Percentiles rank a stretch among this genome's conserved stretches.
Evolutionary conservation across 306 rosid genomes (phyloP).

Genomic region (Sphenostylis stenocarpa): DNA sequence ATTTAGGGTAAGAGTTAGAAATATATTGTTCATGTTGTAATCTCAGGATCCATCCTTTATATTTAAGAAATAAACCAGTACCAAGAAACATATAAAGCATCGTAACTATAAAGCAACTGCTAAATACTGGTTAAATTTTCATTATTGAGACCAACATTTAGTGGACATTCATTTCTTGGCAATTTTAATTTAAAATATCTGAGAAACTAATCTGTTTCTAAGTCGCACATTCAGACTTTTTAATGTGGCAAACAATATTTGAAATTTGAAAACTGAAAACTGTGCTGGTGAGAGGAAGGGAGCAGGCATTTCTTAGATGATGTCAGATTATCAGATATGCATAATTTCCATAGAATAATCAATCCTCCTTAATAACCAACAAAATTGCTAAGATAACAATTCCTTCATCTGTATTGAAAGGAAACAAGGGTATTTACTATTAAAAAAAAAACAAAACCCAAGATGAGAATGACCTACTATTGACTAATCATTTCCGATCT

Average conservation of each 20-base stretch:
- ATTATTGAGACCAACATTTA: neutral
- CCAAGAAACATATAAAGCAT: neutral
- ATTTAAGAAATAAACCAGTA: conserved; percentile 5
- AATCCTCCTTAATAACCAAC: neutral
- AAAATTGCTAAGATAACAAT: neutral
- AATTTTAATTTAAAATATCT: neutral
- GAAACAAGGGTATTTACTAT: neutral
- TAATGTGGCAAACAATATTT: too few relatives aligned
- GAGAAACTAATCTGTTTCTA: neutral
- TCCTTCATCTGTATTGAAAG: neutral
- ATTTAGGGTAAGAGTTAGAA: too few relatives aligned
- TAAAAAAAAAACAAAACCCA: neutral
- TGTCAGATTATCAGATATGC: neutral
- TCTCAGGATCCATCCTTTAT: too few relatives aligned
- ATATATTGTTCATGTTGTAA: too few relatives aligned
- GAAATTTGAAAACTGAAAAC: neutral
- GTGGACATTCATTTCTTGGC: neutral
- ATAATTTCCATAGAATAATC: neutral
- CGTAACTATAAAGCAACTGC: too few relatives aligned
- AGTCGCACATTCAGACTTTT: neutral
- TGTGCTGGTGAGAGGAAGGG: neutral
- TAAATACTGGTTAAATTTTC: neutral
- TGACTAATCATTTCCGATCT: neutral
- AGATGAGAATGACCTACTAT: neutral
- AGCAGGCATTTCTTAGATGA: too few relatives aligned